Percentiles rank a stretch among this genome's conserved stretches.
Conservation (phyloP, 2,329 filamentous ascomycete genomes). For the Neofusicoccum sp. region DNA sequence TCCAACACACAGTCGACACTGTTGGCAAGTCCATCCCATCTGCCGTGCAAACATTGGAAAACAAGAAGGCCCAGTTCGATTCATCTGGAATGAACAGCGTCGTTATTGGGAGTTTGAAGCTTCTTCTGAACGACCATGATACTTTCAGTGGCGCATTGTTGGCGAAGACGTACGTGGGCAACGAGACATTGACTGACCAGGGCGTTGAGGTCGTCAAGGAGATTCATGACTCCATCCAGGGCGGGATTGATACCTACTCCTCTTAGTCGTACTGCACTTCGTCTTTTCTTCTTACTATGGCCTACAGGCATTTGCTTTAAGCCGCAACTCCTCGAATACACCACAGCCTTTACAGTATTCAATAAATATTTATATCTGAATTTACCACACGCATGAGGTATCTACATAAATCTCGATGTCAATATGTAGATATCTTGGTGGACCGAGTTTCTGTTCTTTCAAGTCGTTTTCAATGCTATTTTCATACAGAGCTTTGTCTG, state of each 20-base stretch:
- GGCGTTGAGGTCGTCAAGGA: constrained; percentile 18
- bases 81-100: constrained; percentile 17
- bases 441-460: too few species aligned
- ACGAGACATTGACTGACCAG: constrained; percentile 5
- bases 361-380: too few species aligned
- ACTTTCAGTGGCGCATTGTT: constrained; percentile 19
- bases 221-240: constrained; percentile 22
- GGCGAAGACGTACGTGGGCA: constrained; percentile 11
- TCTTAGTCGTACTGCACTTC: too few species aligned
- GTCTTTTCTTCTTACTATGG: too few species aligned
- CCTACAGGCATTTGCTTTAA: too few species aligned
- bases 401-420: too few species aligned
- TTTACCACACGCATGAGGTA: too few species aligned
- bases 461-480: too few species aligned
- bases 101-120: constrained; percentile 22
- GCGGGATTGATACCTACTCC: constrained; percentile 21
- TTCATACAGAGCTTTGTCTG: too few species aligned
- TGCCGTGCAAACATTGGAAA: constrained; percentile 22
- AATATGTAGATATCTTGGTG: too few species aligned
- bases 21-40: constrained; percentile 23
- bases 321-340: too few species aligned
- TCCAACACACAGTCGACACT: constrained; percentile 22
- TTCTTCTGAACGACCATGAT: constrained; percentile 22
- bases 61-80: constrained; percentile 22
- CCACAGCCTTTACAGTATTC: too few species aligned